These are phyloP conservation scores for Hansenula lynferdii DNA, from an alignment of 1,139 yeast species.

Conservation along the genomic window DNA sequence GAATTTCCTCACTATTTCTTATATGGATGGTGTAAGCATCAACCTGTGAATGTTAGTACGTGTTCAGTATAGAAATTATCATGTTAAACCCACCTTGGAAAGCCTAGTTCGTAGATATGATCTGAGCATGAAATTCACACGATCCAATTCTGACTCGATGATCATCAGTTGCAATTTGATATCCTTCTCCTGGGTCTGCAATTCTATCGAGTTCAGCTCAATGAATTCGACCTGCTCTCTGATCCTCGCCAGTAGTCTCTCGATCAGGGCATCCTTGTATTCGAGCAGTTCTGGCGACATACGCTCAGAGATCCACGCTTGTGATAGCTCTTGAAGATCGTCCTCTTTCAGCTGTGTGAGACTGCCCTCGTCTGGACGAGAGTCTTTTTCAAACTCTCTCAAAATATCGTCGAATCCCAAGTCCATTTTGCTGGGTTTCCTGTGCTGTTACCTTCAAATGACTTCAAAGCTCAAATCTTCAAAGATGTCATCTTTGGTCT, in stretches of 20 bases:
- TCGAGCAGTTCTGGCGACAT: constrained; percentile 80
- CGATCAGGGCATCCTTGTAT: constrained; percentile 57
- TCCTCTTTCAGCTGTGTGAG: constrained; percentile 21
- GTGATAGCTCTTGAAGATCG: constrained; percentile 42
- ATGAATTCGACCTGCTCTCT: constrained; percentile 69
- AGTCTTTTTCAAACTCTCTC: constrained; percentile 47
- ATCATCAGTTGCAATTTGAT: constrained; percentile 77
- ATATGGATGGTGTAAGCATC: constrained; percentile 64
- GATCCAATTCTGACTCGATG: constrained; percentile 86
- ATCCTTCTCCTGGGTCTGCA: constrained; percentile 47
- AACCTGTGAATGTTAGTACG: no score
- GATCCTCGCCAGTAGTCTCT: constrained; percentile 51
- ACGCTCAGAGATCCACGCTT: constrained; percentile 79
- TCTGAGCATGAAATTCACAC: constrained; percentile 75
- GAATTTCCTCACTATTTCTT: constrained; percentile 22
- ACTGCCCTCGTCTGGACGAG: constrained; percentile 16
- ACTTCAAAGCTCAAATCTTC: no score
- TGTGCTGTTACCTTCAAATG: no score
- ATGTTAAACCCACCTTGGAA: constrained; percentile 33
- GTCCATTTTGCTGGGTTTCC: no score
- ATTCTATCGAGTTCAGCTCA: constrained; percentile 53
- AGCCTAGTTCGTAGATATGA: constrained; percentile 77
- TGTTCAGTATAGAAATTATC: no score
- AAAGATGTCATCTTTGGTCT: no score
- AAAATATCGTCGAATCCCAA: constrained; percentile 69